Conservation (phyloP, 108 stramenopile genomes). For the Fragilaria radians region DNA sequence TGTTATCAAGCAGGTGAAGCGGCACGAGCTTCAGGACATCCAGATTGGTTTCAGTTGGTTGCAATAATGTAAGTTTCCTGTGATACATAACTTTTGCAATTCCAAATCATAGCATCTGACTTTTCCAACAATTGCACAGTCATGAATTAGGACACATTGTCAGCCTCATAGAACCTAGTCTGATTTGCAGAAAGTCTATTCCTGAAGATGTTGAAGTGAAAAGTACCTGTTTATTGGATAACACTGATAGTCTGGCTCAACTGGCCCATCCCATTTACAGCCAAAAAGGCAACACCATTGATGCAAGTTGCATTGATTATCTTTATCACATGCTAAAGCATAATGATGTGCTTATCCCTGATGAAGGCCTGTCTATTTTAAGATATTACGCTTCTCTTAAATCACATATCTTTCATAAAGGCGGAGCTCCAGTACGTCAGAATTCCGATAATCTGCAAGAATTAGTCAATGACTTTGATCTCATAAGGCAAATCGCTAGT, state of each 20-base stretch:
- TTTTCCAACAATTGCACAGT: conserved; percentile 6
- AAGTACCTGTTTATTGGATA: too few relatives aligned
- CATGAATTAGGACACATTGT: conserved; percentile 17
- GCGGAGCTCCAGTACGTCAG: conserved; percentile 23
- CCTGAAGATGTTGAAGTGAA: too few relatives aligned
- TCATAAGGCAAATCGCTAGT: conserved; percentile 19
- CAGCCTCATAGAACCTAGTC: conserved; percentile 3
- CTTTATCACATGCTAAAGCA: conserved; percentile 47
- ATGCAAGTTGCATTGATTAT: conserved; percentile 54
- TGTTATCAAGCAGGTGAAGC: conserved; percentile 41
- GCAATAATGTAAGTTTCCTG: conserved; percentile 43
- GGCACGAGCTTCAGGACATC: conserved; percentile 37
- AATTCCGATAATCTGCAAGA: conserved; percentile 30
- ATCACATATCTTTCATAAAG: conserved; percentile 40
- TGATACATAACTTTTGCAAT: too few relatives aligned
- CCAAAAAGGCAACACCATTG: too few relatives aligned
- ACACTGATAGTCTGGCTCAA: too few relatives aligned
- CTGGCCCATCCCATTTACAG: too few relatives aligned
- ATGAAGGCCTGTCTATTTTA: conserved; percentile 41
- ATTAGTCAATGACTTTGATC: conserved; percentile 44
- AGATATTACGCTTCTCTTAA: conserved; percentile 33
- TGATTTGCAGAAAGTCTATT: too few relatives aligned
- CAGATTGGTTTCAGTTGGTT: conserved; percentile 63
- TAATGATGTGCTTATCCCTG: conserved; percentile 36
- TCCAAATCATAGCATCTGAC: conserved; percentile 11